Base-by-base conservation (phyloP, 2,329 filamentous ascomycete genomes). In the Trichophyton simii region DNA sequence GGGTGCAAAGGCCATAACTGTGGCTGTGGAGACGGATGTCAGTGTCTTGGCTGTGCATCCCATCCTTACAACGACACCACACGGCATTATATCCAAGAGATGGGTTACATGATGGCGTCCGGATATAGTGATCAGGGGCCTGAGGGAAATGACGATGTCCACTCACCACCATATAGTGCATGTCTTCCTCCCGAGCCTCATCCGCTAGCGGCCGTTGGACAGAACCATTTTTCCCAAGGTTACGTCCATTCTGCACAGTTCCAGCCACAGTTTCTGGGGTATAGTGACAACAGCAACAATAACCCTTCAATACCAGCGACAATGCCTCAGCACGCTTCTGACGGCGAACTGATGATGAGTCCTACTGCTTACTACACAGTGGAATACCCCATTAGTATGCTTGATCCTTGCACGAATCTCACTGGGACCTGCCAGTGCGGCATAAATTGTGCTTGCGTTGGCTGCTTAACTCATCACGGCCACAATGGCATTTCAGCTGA, bases 361-460 rank as follows among this genome's bases (percentile, higher is more conserved):
- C 71, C 73, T 3, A 72, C 72, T 0, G 71, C 74, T 57, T 77
- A 77, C 62, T 74, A 74, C 62, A 75, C 73, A 4, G 65, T 77
- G 52, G 74, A 75, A 65, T 76, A 76, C 60, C 70, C 75, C 1
- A 70, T 76, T 20, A 72, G 70, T 22, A 63, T 75, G 48, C 70
- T 72, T 3, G 67, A 64, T 28, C 65, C 74, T 15, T 82, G 80
- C 66, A 76, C 74, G 38, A 76, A 81, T 63, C 68, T 73, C 2
- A 78, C 75, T 4, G 79, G 79, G 2, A 80, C 75, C 28, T 82
- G 79, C 62, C 77, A 78, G 64, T 82, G 80, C 61, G 79, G 78
- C 15, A 77, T 76, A 61, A 78, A 79, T 44, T 82, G 79, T 65
- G 74, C 70, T 60, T 82, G 80, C 64, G 72, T 79, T n/a, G 79